These are phyloP conservation scores for Triticum urartu DNA, from an alignment of 176 grass and related monocot species.

Conservation along the genomic window DNA sequence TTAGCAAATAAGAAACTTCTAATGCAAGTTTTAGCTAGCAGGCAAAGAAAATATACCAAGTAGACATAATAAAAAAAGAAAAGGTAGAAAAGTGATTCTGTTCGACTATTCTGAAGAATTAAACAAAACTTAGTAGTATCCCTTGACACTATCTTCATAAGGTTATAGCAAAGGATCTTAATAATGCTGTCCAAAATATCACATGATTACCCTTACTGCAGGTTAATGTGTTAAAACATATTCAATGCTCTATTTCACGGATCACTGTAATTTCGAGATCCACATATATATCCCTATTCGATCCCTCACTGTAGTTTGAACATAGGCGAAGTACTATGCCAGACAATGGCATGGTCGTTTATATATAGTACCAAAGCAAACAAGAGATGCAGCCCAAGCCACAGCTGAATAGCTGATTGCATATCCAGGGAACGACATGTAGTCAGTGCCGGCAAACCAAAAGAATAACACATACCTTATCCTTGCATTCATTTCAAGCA, in stretches of 20 bases:
- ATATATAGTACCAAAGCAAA: neutral
- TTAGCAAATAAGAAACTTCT: neutral
- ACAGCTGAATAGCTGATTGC: neutral
- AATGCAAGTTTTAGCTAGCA: neutral
- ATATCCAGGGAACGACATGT: neutral
- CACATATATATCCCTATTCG: neutral
- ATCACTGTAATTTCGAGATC: neutral
- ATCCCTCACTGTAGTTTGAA: neutral
- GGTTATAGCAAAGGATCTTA: neutral
- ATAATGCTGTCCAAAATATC: neutral
- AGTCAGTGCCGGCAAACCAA: neutral
- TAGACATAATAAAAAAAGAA: neutral
- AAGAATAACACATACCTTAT: slow-evolving; percentile 52
- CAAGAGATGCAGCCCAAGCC: neutral
- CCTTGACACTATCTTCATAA: neutral
- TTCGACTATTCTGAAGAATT: neutral
- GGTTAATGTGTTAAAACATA: neutral
- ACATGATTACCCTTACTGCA: neutral
- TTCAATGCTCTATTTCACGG: neutral
- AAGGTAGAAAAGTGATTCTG: neutral
- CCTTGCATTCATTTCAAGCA: slow-evolving; percentile 65
- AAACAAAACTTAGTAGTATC: neutral
- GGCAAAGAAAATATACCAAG: slow-evolving; percentile 6
- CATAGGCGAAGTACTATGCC: neutral
- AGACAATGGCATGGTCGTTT: no score